Evolutionary conservation across 2,329 filamentous ascomycete species (phyloP).

Genomic region (Emergomyces pasteurianus): DNA sequence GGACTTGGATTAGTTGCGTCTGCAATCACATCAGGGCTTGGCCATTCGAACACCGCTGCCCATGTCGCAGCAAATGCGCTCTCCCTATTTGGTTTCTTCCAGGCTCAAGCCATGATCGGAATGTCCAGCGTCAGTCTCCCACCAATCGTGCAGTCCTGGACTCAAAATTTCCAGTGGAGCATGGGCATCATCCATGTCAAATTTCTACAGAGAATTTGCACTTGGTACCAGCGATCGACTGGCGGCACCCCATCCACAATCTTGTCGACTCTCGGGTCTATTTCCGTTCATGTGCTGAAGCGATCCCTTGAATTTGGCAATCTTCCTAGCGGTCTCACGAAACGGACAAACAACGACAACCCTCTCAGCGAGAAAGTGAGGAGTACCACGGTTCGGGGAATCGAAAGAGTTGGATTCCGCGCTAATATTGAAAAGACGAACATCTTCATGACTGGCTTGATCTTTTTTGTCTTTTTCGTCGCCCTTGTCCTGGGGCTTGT

Average conservation of each 20-base stretch:
- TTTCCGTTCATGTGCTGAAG: conserved; percentile 76
- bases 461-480: conserved; percentile 80
- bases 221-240: conserved; percentile 91
- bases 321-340: conserved; percentile 36
- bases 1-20: conserved; percentile 74
- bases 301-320: conserved; percentile 42
- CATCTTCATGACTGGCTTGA: conserved; percentile 81
- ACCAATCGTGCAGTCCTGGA: conserved; percentile 84
- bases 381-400: conserved; percentile 56
- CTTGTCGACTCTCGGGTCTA: conserved; percentile 58
- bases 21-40: conserved; percentile 76
- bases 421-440: conserved; percentile 80
- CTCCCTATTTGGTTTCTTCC: conserved; percentile 91
- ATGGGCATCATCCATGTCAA: conserved; percentile 84
- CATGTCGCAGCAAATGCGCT: conserved; percentile 89
- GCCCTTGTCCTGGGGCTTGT: conserved; percentile 61
- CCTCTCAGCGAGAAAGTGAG: conserved; percentile 41
- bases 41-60: conserved; percentile 85
- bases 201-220: conserved; percentile 82
- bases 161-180: conserved; percentile 95
- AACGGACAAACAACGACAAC: conserved; percentile 38
- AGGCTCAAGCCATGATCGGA: conserved; percentile 83
- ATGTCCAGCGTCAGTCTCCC: conserved; percentile 71
- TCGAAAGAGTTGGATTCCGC: conserved; percentile 78
- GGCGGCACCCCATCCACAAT: conserved; percentile 73